Evolutionary conservation across 1,284 basidiomycete genomes (phyloP).

Genomic region (Meripilus lineatus): DNA sequence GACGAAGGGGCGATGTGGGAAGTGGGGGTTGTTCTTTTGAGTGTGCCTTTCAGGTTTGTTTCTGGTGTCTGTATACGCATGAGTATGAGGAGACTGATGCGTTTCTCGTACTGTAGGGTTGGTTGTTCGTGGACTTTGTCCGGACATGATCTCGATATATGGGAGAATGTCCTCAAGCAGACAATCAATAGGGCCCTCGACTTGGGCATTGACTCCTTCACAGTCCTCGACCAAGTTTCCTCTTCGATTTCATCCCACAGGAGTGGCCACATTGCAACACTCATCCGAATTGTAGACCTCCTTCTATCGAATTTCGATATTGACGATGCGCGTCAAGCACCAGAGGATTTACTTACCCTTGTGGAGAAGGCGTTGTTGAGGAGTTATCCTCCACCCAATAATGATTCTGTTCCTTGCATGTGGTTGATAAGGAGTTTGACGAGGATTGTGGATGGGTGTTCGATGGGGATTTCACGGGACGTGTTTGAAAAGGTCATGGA

Average conservation of each 20-base stretch:
- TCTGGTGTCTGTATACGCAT: background rate
- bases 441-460: constrained; percentile 48
- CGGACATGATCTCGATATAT: constrained; percentile 38
- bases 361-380: constrained; percentile 51
- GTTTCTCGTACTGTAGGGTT: background rate
- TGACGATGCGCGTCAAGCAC: constrained; percentile 42
- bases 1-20: constrained; percentile 42
- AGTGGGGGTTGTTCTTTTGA: constrained; percentile 48
- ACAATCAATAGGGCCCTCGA: constrained; percentile 53
- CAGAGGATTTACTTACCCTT: constrained; percentile 37
- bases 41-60: constrained; percentile 57
- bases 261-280: constrained; percentile 38
- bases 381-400: constrained; percentile 63
- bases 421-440: constrained; percentile 60
- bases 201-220: constrained; percentile 45
- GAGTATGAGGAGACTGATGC: background rate
- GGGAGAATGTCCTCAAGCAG: constrained; percentile 52
- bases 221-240: constrained; percentile 53
- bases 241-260: constrained; percentile 37
- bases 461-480: constrained; percentile 36
- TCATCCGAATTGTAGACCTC: constrained; percentile 53
- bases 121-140: constrained; percentile 7
- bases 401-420: constrained; percentile 44
- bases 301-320: constrained; percentile 51
- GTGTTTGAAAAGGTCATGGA: constrained; percentile 47